Percentiles rank a stretch among this genome's conserved stretches.
Conservation (phyloP, 495 filamentous ascomycete genomes). For the Lasiosphaeria hispida region DNA sequence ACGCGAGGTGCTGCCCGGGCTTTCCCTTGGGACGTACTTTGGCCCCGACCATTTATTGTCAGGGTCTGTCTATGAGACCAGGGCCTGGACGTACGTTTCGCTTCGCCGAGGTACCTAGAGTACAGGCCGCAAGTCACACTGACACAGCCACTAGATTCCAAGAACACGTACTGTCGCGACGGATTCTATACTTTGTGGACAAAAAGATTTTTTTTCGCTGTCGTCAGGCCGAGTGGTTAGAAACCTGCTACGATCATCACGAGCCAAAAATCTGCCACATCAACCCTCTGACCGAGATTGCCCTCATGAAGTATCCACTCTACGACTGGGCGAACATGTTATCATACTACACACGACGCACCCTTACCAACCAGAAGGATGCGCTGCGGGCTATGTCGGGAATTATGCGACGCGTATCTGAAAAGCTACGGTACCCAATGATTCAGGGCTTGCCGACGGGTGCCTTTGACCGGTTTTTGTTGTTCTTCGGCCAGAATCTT, state of each 20-base stretch:
- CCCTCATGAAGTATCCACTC: not conserved
- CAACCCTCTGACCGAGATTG: not conserved
- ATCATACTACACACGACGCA: no score
- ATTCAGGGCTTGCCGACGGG: no score
- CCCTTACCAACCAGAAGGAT: no score
- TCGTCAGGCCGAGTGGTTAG: not conserved
- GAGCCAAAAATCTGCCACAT: not conserved
- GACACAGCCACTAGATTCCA: constrained; percentile 12
- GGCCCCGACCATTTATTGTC: not conserved
- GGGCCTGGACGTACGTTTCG: constrained; percentile 16
- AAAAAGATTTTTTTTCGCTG: constrained; percentile 16
- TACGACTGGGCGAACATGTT: constrained; percentile 1
- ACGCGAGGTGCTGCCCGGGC: not conserved
- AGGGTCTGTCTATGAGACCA: constrained; percentile 1
- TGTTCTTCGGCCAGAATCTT: no score
- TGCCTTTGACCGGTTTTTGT: no score
- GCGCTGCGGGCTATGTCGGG: no score
- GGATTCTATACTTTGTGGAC: constrained; percentile 15
- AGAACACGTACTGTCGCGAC: constrained; percentile 16
- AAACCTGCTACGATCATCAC: not conserved
- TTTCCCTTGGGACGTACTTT: not conserved
- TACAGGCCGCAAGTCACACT: not conserved
- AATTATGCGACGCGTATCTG: no score
- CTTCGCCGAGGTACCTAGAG: no score
- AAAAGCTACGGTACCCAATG: no score